phyloP scores from a whole-genome alignment of 768 basidiomycete genomes.

The Galerina sulciceps region DNA sequence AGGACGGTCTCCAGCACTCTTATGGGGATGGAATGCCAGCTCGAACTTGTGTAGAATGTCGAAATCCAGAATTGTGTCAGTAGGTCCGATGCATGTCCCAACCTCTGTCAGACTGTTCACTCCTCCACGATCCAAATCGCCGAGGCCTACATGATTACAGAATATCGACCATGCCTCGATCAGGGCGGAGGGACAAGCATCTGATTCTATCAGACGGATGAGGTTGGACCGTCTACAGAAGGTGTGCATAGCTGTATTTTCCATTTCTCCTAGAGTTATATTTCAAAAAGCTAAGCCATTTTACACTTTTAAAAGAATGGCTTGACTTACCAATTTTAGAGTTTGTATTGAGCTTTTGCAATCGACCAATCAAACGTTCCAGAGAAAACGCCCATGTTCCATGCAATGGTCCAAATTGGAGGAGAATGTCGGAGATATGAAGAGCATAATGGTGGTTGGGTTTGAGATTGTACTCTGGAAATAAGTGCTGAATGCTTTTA shows the following conservation, averaged over 20 bases:
- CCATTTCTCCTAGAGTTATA: background rate
- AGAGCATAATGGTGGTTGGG: conserved; percentile 18
- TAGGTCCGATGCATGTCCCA: background rate
- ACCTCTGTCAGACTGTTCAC: background rate
- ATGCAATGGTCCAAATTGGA: conserved; percentile 12
- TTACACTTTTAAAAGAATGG: background rate
- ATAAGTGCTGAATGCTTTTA: too few relatives aligned
- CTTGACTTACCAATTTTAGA: background rate
- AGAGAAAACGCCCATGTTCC: conserved; percentile 2
- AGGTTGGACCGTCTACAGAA: background rate
- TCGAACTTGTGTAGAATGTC: background rate
- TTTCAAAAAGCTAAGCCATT: background rate
- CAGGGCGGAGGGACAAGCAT: background rate
- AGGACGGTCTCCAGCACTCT: background rate
- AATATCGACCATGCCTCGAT: background rate
- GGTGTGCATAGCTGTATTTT: background rate
- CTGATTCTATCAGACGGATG: background rate
- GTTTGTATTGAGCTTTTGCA: background rate
- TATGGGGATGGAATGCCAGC: background rate
- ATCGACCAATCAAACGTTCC: background rate
- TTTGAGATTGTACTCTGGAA: background rate
- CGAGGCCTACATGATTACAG: background rate
- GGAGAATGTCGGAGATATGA: conserved; percentile 34
- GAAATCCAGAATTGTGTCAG: background rate
- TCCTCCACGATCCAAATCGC: background rate